Base-by-base conservation (phyloP, 1,284 basidiomycete genomes). In the Exobasidium rhododendri region DNA sequence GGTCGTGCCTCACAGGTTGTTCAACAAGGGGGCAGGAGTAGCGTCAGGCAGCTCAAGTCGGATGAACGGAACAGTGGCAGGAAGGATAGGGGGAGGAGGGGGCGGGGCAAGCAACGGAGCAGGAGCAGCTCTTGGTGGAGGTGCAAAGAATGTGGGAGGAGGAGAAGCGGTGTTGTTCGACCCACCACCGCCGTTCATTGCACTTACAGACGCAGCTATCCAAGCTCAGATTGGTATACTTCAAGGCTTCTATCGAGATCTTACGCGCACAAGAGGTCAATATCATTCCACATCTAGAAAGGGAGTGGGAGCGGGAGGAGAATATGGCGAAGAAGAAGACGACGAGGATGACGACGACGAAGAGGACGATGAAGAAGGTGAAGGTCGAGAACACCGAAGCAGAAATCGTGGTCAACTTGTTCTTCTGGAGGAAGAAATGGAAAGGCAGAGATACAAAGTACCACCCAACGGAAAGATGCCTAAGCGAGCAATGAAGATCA, bases 221-320 rank as follows among this genome's bases (percentile, higher is more conserved):
- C 86, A 89, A 20, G 82, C 86, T 17, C 90, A 94, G 73, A 91
- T 96, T 69, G 93, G 91, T 0, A 81, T 97, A 29, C 85, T 97
- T 69, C 89, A 86, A 65, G 80, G 85, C 0, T 96, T 88, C 82
- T 94, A 67, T 65, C 62, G 47, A 53, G 67, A 77, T 4, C 64
- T 77, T 28, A 22, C 71, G 17, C 61, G 67, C 1, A 22, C 40
- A 11, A 14, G 60, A 11, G 60, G 60, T 22, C 17, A 31, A 26
- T 55, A 56, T 24, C 31, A 46, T 10, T 35, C 30, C n/a, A 14
- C 4, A n/a, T n/a, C 5, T 3, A 29, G 26, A 26, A 10, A 10
- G 35, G 26, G 24, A 29, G 54, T 40, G 40, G 24, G 17, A 50
- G 49, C 20, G 24, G 45, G 4, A 32, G 28, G 22, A 20, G 61